Percentiles rank a stretch among this genome's conserved stretches.
phyloP scores from a whole-genome alignment of 192 early-diverging fungal species.

The Physocladia obscura region DNA sequence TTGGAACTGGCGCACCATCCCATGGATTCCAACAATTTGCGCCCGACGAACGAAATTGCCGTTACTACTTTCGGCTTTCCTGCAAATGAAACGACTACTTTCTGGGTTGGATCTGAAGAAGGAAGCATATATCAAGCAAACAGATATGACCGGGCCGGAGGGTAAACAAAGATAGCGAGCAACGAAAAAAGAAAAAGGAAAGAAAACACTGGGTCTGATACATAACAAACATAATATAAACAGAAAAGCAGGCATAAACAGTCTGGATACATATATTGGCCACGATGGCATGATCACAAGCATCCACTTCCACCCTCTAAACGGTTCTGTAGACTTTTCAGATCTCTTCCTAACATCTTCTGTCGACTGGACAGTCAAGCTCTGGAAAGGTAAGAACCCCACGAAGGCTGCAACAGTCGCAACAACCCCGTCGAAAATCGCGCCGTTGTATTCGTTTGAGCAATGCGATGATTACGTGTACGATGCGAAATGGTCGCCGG shows the following conservation, averaged over 20 bases:
- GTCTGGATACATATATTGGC: constrained; percentile 78
- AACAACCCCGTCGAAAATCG: constrained; percentile 39
- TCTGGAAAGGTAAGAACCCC: constrained; percentile 74
- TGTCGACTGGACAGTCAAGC: constrained; percentile 96
- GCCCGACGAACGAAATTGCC: constrained; percentile 83
- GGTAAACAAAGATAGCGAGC: constrained; percentile 40
- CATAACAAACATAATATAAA: neutral
- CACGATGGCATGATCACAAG: constrained; percentile 88
- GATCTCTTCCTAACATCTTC: constrained; percentile 90
- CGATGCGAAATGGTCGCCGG: constrained; percentile 96
- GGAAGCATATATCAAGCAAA: constrained; percentile 92
- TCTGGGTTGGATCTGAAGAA: constrained; percentile 96
- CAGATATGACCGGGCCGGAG: constrained; percentile 91
- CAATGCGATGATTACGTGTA: constrained; percentile 94
- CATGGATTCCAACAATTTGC: constrained; percentile 57
- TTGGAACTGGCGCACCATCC: constrained; percentile 73
- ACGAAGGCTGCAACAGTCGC: neutral
- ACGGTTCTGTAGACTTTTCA: constrained; percentile 79
- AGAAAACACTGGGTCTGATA: neutral
- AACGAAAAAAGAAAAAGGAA: neutral
- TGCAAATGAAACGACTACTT: constrained; percentile 86
- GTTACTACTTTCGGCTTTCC: constrained; percentile 90
- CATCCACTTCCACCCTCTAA: constrained; percentile 85
- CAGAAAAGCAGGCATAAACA: constrained; percentile 94
- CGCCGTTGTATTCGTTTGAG: constrained; percentile 84